Evolutionary conservation across 192 early-diverging fungal species (phyloP).

Genomic region (Coemansia sp.): DNA sequence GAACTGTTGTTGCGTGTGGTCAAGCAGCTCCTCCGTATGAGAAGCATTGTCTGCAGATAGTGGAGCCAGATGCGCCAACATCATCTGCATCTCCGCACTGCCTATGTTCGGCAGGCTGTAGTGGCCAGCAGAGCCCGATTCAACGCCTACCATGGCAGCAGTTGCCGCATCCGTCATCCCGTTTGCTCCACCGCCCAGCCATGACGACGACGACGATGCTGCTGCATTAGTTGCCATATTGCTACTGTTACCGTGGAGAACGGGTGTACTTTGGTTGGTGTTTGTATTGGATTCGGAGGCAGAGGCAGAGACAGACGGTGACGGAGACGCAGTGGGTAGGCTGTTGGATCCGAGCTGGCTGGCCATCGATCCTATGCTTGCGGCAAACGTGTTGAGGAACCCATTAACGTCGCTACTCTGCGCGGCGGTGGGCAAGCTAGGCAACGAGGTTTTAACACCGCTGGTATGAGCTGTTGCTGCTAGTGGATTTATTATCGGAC

Average conservation of each 20-base stretch:
- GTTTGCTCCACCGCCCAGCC: not conserved
- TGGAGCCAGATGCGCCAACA: not conserved
- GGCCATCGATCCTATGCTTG: slow-evolving; percentile 45
- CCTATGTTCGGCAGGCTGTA: not conserved
- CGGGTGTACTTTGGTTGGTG: not conserved
- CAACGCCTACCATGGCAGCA: not conserved
- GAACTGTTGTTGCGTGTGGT: too few relatives aligned
- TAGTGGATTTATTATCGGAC: not conserved
- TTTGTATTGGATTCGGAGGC: too few relatives aligned
- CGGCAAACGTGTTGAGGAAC: slow-evolving; percentile 50
- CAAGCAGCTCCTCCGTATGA: not conserved
- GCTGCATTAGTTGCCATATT: not conserved
- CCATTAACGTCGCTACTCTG: slow-evolving; percentile 30
- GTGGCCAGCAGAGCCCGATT: not conserved
- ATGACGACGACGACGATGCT: not conserved
- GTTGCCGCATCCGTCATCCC: slow-evolving; percentile 2
- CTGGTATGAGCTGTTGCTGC: not conserved
- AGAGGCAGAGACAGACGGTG: too few relatives aligned
- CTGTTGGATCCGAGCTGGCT: slow-evolving; percentile 36
- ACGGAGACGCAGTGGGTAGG: not conserved
- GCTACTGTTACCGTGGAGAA: not conserved
- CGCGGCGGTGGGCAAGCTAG: not conserved
- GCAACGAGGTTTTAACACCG: not conserved
- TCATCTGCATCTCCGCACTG: not conserved
- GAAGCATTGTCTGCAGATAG: not conserved